phyloP scores from a whole-genome alignment of 495 filamentous ascomycete genomes.

The Neurospora sp. region DNA sequence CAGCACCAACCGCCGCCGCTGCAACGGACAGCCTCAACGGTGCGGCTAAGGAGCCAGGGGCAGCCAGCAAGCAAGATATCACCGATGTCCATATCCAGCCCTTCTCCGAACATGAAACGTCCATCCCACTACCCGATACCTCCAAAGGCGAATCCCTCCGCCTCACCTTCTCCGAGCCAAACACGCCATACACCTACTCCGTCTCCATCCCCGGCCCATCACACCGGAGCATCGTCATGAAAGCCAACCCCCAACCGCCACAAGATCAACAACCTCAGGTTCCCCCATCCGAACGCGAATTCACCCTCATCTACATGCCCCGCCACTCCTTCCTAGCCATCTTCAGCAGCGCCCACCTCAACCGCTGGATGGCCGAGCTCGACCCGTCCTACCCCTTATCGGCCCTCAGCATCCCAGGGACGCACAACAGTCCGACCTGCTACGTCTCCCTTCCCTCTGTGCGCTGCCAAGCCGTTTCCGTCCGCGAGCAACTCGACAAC shows the following conservation, averaged over 20 bases:
- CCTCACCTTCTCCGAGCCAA: conserved; percentile 34
- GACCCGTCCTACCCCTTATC: conserved; percentile 59
- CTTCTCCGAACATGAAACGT: conserved; percentile 25
- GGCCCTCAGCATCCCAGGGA: conserved; percentile 82
- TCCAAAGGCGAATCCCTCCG: conserved; percentile 27
- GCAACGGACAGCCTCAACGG: conserved; percentile 4
- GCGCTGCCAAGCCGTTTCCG: conserved; percentile 76
- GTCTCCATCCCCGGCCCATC: conserved; percentile 27
- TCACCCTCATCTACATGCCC: conserved; percentile 64
- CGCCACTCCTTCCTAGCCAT: conserved; percentile 58
- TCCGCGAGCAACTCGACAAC: conserved; percentile 70
- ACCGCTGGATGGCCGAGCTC: conserved; percentile 73
- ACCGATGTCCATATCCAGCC: conserved; percentile 21
- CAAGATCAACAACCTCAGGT: no score
- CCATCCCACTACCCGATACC: conserved; percentile 25
- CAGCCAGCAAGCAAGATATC: conserved; percentile 21
- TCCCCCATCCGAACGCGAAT: conserved; percentile 29
- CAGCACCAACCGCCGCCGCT: conserved; percentile 5
- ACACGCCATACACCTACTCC: conserved; percentile 24
- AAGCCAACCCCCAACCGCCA: neutral
- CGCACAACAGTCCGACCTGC: conserved; percentile 86
- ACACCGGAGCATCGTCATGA: conserved; percentile 6
- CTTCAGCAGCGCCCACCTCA: conserved; percentile 59
- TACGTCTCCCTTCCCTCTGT: conserved; percentile 81
- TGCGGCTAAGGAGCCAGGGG: neutral